Percentiles rank a stretch among this genome's conserved stretches.
These are phyloP conservation scores for Toxicodendron radicans DNA, from an alignment of 345 rosid species.

Conservation along the genomic window DNA sequence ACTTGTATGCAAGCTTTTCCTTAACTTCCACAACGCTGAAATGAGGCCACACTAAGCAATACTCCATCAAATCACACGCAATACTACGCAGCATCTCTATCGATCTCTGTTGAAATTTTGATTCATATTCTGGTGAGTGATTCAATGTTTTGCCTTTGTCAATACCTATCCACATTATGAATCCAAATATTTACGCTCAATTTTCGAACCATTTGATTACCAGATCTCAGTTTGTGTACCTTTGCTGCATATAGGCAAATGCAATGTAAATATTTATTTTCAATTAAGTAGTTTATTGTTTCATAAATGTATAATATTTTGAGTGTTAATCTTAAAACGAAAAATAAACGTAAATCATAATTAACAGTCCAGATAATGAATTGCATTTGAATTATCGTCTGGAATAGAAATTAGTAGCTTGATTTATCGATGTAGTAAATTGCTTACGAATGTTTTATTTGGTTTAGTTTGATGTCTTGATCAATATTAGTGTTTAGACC, in stretches of 20 bases:
- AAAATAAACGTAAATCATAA: no score
- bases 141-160: background rate
- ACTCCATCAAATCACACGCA: background rate
- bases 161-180: background rate
- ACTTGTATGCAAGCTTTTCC: background rate
- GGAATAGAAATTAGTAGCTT: background rate
- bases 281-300: background rate
- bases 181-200: background rate
- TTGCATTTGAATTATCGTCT: background rate
- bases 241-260: background rate
- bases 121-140: conserved; percentile 11
- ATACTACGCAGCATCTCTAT: background rate
- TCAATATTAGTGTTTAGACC: background rate
- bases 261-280: background rate
- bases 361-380: background rate
- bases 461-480: background rate
- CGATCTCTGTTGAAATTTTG: background rate
- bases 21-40: background rate
- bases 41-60: background rate
- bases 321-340: background rate
- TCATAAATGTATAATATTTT: background rate
- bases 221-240: conserved; percentile 5
- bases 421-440: background rate
- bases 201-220: background rate
- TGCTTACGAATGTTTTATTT: background rate